These are phyloP conservation scores for Ilex aquifolium DNA, from an alignment of 257 asterid species.

Conservation along the genomic window DNA sequence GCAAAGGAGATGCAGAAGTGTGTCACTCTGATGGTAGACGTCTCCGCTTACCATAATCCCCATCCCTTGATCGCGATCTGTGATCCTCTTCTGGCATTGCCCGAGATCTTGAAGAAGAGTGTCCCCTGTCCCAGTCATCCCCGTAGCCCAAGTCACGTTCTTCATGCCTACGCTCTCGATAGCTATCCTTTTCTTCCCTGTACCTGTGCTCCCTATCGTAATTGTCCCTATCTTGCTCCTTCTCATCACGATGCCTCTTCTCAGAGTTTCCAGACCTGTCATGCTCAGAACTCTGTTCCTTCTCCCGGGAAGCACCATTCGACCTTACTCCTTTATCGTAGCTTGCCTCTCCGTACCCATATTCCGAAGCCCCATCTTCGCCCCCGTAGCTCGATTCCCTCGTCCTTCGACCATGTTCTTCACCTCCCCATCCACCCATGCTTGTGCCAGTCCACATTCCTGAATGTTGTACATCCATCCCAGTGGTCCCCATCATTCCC, in stretches of 20 bases:
- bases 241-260: conserved; percentile 44
- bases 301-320: conserved; percentile 34
- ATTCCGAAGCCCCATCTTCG: conserved; percentile 49
- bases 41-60: conserved; percentile 46
- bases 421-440: conserved; percentile 50
- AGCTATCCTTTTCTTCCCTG: conserved; percentile 36
- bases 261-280: conserved; percentile 45
- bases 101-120: conserved; percentile 38
- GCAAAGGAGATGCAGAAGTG: conserved; percentile 7
- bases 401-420: conserved; percentile 43
- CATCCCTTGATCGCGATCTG: conserved; percentile 39
- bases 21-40: conserved; percentile 35
- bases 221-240: conserved; percentile 35
- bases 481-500: conserved; percentile 46
- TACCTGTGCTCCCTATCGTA: conserved; percentile 38
- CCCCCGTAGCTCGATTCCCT: conserved; percentile 55
- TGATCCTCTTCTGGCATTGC: conserved; percentile 38
- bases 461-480: conserved; percentile 45
- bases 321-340: conserved; percentile 42
- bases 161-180: conserved; percentile 30
- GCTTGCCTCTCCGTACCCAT: conserved; percentile 43
- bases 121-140: conserved; percentile 40
- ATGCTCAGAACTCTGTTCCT: conserved; percentile 41
- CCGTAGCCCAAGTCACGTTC: conserved; percentile 29
- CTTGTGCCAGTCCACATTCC: conserved; percentile 47